Evolutionary conservation across 2,329 filamentous ascomycete genomes (phyloP).

Genomic region (Talaromyces islandicus): DNA sequence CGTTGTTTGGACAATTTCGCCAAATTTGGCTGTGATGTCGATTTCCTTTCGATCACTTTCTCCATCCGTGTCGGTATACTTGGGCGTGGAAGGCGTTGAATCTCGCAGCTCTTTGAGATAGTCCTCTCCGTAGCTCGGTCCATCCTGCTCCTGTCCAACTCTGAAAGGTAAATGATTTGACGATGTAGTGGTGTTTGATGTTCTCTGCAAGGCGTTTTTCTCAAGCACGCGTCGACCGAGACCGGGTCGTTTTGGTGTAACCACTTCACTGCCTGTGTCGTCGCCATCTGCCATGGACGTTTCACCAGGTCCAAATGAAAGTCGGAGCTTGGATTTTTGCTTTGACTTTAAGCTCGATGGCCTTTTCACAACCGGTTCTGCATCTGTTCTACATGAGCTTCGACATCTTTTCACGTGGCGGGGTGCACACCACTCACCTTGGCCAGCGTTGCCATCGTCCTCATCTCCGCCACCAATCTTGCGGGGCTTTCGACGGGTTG

Average conservation of each 20-base stretch:
- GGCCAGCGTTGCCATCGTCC: constrained; percentile 26
- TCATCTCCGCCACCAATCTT: constrained; percentile 68
- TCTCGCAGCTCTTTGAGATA: constrained; percentile 79
- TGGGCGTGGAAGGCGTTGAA: constrained; percentile 78
- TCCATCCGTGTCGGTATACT: constrained; percentile 37
- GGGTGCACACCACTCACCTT: constrained; percentile 39
- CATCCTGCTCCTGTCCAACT: constrained; percentile 58
- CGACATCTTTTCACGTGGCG: neutral
- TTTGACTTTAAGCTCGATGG: constrained; percentile 46
- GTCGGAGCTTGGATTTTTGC: constrained; percentile 67
- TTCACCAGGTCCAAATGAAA: constrained; percentile 67
- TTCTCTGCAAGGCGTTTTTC: constrained; percentile 59
- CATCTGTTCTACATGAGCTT: constrained; percentile 25
- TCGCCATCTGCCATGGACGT: constrained; percentile 51
- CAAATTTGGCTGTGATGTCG: constrained; percentile 45
- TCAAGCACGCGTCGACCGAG: constrained; percentile 61
- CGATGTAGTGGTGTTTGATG: constrained; percentile 39
- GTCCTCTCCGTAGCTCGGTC: constrained; percentile 78
- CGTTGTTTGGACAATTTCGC: constrained; percentile 30
- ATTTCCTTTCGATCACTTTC: constrained; percentile 49
- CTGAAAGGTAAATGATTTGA: constrained; percentile 52
- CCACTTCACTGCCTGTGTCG: constrained; percentile 44
- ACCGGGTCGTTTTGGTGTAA: constrained; percentile 54
- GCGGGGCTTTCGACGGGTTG: constrained; percentile 61
- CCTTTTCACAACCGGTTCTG: constrained; percentile 47